A percentile compares a stretch with the other conserved stretches of the same genome.
Evolutionary conservation across 2,329 filamentous ascomycete species (phyloP).

Genomic region (Xylariaceae sp.): DNA sequence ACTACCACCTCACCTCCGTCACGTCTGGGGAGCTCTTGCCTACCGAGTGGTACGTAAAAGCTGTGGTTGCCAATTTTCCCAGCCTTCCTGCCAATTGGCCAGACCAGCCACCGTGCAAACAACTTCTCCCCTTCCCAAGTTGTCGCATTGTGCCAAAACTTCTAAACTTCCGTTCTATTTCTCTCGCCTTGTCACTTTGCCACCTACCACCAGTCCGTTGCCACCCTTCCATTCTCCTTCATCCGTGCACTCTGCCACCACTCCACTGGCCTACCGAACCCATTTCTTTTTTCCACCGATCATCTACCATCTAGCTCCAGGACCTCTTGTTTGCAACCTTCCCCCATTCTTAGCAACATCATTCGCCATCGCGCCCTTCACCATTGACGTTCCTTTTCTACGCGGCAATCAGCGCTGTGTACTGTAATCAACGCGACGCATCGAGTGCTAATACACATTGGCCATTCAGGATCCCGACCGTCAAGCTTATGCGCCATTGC

Average conservation of each 20-base stretch:
- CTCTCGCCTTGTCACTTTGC: background rate
- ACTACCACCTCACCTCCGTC: background rate
- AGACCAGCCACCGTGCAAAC: conserved; percentile 9
- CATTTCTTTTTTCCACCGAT: background rate
- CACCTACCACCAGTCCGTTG: background rate
- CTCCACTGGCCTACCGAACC: background rate
- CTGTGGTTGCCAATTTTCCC: conserved; percentile 6
- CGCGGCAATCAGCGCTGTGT: background rate
- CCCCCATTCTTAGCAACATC: no score
- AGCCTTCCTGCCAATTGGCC: conserved; percentile 18
- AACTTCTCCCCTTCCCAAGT: background rate
- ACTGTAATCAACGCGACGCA: background rate
- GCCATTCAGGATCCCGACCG: background rate
- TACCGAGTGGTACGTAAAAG: conserved; percentile 12
- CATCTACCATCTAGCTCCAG: background rate
- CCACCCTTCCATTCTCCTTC: background rate
- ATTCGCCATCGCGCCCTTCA: background rate
- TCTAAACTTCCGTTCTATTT: no score
- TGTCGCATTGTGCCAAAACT: conserved; percentile 7
- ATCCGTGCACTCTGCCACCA: background rate
- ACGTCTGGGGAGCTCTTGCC: conserved; percentile 1
- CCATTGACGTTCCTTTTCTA: background rate
- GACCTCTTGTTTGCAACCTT: no score
- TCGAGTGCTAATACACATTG: background rate
- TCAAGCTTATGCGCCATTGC: conserved; percentile 12